Evolutionary conservation across 2,329 filamentous ascomycete genomes (phyloP).

Genomic region (Aschersonia sp.): DNA sequence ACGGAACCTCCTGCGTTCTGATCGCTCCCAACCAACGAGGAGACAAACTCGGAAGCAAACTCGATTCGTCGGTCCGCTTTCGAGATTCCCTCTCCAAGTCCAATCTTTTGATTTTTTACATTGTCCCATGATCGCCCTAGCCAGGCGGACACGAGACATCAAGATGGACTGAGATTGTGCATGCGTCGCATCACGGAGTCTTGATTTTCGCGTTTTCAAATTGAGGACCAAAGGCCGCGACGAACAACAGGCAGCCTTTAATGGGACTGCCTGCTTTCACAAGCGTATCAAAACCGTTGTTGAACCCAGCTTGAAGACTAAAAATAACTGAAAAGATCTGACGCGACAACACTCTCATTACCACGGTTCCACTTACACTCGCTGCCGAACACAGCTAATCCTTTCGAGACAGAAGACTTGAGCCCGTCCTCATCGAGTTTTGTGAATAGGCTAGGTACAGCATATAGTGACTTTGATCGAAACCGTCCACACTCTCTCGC

Average conservation of each 20-base stretch:
- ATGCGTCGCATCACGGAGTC: conserved; percentile 38
- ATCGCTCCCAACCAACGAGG: conserved; percentile 8
- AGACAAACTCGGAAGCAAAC: background rate
- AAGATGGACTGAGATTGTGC: background rate
- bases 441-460: too few relatives aligned
- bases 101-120: too few relatives aligned
- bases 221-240: conserved; percentile 45
- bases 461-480: too few relatives aligned
- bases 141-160: background rate
- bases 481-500: too few relatives aligned
- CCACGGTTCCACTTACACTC: background rate
- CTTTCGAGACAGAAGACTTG: too few relatives aligned
- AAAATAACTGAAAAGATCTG: conserved; percentile 65
- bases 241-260: conserved; percentile 22
- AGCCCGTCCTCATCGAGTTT: too few relatives aligned
- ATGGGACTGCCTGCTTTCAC: conserved; percentile 2
- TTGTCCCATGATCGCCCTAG: too few relatives aligned
- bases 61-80: background rate
- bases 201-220: conserved; percentile 27
- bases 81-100: background rate
- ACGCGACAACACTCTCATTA: conserved; percentile 19
- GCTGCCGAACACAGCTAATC: too few relatives aligned
- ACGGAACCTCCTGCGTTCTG: conserved; percentile 31
- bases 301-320: conserved; percentile 33
- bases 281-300: conserved; percentile 30